phyloP scores from a whole-genome alignment of 768 basidiomycete species.

The Amylocystis lapponica region DNA sequence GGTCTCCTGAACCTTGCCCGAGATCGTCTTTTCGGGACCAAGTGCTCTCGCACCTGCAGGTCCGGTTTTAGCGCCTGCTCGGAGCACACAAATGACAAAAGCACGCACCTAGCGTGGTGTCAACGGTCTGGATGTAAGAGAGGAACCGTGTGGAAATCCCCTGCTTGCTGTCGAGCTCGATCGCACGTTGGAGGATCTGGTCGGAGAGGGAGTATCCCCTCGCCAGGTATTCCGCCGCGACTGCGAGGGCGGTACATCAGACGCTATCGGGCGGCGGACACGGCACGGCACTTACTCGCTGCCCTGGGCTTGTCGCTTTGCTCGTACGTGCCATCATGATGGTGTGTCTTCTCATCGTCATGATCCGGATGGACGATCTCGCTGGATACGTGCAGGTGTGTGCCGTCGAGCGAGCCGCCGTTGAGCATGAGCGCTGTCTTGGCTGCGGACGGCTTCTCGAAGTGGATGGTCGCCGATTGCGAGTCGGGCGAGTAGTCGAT shows the following conservation, averaged over 20 bases:
- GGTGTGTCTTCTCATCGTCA: constrained; percentile 33
- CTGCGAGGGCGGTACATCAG: constrained; percentile 28
- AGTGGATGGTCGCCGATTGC: constrained; percentile 64
- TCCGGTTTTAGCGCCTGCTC: neutral
- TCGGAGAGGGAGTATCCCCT: constrained; percentile 84
- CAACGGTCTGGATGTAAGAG: constrained; percentile 67
- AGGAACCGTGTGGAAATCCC: constrained; percentile 89
- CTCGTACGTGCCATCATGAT: constrained; percentile 42
- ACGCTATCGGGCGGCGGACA: neutral
- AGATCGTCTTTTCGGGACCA: constrained; percentile 79
- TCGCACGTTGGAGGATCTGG: constrained; percentile 67
- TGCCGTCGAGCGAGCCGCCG: constrained; percentile 72
- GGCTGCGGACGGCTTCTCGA: constrained; percentile 79
- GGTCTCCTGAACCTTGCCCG: constrained; percentile 62
- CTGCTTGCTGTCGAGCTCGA: constrained; percentile 75
- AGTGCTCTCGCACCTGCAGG: constrained; percentile 42
- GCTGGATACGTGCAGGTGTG: constrained; percentile 64
- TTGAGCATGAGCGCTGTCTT: constrained; percentile 84
- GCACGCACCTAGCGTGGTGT: constrained; percentile 53
- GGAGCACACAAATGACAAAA: neutral
- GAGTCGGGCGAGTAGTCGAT: constrained; percentile 50
- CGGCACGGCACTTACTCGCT: constrained; percentile 49
- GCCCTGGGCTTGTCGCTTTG: constrained; percentile 92
- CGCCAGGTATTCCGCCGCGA: constrained; percentile 92
- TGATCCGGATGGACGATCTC: constrained; percentile 56